Evolutionary conservation across 225 moss, liverwort and hornwort species (phyloP), one percentile per base, ranked within the genome.

Genomic region (Straminergon stramineum): DNA sequence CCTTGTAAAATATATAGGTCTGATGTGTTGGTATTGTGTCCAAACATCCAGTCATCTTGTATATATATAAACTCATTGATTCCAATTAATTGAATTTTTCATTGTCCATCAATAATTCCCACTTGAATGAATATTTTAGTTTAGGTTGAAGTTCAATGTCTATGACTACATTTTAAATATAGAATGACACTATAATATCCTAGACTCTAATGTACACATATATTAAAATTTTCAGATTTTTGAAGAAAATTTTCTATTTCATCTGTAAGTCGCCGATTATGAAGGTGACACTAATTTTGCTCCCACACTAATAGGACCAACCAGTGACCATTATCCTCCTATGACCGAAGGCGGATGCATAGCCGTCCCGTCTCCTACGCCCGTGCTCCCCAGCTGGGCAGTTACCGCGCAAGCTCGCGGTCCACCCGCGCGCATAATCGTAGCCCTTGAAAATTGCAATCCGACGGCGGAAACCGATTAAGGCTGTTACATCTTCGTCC

Each of bases 391-490:
- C 10, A n/a, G 73, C 51, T 17, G 19, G 84, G 90, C 90, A 89
- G 92, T 92, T 92, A 83, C 75, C 55, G 88, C 63, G 69, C 77
- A 87, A 71, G 81, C 53, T 85, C 73, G 24, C 63, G 7, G 13
- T 63, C 31, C 63, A 27, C 20, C 86, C 86, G 90, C 88, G 90
- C 88, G 90, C 87, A 86, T 14, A 63, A 92, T 92, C 92, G 6
- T 19, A 41, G 70, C 91, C 91, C 27, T 87, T 78, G 55, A 82
- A 18, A 39, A 7, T 11, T 17, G 1, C 22, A 3, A 92, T 92
- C 92, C 69, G 71, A 87, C 85, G 91, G 85, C 30, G 2, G 9
- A 12, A 39, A 8, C 9, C 28, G 53, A 55, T 62, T 32, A n/a
- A 84, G 58, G 62, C 92, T 91, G 91, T 92, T 92, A 85, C 70